Base-by-base conservation (phyloP, 2,329 filamentous ascomycete genomes). In the Talaromyces verruculosus region DNA sequence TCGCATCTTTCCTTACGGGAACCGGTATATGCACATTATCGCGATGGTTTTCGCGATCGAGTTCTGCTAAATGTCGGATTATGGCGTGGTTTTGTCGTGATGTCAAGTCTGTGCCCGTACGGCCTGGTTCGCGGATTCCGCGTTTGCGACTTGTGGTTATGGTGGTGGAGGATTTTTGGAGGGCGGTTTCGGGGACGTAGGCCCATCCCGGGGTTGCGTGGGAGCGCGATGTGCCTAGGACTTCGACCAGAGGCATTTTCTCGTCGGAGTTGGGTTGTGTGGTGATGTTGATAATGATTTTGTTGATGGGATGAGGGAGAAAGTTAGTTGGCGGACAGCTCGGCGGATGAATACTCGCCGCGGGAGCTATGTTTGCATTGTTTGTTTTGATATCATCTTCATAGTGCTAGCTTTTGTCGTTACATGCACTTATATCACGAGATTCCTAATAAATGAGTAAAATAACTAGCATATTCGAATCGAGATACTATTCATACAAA, bases 201-300 rank as follows among this genome's bases (percentile, higher is more conserved):
- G 92, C 92, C 90, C 93, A 98, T 73, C 94, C 94, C 0, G 94
- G 93, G 0, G 92, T 91, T 53, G 85, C 83, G 53, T 87, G 86
- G 17, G 88, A 88, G 68, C 87, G 88, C 33, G 88, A 82, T 73
- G 87, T 88, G 41, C 92, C 91, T 65, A 97, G 83, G 71, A 96
- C 90, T 78, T 96, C 89, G 72, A 98, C 92, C 72, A 91, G 90
- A 71, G 86, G 86, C 84, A 88, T 89, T 51, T 41, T 64, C 11
- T 17, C 19, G 51, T 28, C 0, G 15, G 5, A 5, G 22, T 43
- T 25, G 28, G 5, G 19, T 49, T 35, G 28, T 22, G 11, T 22
- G 47, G 5, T 35, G 51, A 15, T 37, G n/a, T 3, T 35, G 51
- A 7, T 57, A 2, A 7, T 35, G 15, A 7, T 5, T 22, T 37